Evolutionary conservation across 176 grass and related monocot species (phyloP).

Genomic region (Bonia amplexicaulis): DNA sequence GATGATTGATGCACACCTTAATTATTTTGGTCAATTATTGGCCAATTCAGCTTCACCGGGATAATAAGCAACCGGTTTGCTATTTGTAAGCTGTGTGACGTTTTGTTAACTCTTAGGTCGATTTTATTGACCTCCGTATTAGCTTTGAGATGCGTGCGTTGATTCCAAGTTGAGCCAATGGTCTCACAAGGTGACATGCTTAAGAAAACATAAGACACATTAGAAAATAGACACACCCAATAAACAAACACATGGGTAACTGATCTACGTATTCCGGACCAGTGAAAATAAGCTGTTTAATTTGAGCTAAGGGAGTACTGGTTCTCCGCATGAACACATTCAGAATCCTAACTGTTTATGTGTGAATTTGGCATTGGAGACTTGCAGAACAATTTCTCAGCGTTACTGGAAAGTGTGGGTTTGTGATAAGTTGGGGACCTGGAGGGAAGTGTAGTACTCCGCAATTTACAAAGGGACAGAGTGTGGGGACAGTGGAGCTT

Average conservation of each 20-base stretch:
- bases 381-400: background rate
- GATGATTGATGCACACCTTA: background rate
- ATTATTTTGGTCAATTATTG: conserved; percentile 9
- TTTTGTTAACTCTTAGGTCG: background rate
- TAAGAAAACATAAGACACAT: background rate
- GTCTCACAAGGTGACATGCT: background rate
- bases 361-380: background rate
- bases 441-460: background rate
- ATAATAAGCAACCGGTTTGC: background rate
- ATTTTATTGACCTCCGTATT: background rate
- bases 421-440: background rate
- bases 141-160: background rate
- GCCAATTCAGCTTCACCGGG: background rate
- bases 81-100: too few species aligned
- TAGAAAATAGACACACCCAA: background rate
- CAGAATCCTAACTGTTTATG: background rate
- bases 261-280: background rate
- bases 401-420: background rate
- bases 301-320: background rate
- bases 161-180: background rate
- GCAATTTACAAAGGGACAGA: background rate
- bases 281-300: background rate
- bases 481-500: background rate
- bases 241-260: background rate
- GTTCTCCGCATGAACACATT: background rate